Conservation (phyloP, 257 asterid genomes). For the Handroanthus guayacan region DNA sequence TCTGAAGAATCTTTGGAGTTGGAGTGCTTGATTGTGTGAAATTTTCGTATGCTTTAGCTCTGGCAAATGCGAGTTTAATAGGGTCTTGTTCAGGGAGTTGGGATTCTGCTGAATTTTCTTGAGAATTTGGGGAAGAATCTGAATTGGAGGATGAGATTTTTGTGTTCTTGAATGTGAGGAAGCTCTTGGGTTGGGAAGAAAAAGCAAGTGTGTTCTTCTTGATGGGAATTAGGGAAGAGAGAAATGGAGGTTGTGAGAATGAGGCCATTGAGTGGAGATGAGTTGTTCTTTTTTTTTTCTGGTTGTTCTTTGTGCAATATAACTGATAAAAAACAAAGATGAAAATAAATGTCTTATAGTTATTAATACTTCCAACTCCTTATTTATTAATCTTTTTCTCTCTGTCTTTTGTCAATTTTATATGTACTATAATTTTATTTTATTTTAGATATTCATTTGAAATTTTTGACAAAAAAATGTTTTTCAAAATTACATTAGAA, state of each 20-base stretch:
- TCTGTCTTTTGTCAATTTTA: no score
- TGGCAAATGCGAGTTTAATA: conserved; percentile 67
- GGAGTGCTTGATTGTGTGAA: conserved; percentile 41
- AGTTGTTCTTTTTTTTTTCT: conserved; percentile 7
- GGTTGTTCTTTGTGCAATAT: background rate
- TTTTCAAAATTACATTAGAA: no score
- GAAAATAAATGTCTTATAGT: background rate
- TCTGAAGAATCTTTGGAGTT: conserved; percentile 35
- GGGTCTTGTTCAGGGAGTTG: conserved; percentile 48
- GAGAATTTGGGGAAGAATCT: conserved; percentile 45
- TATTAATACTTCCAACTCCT: no score
- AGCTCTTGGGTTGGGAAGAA: conserved; percentile 39
- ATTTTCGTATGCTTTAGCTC: conserved; percentile 68
- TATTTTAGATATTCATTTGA: no score
- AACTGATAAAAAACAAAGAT: background rate
- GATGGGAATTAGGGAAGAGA: conserved; percentile 51
- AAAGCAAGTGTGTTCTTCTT: conserved; percentile 30
- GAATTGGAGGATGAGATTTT: conserved; percentile 51
- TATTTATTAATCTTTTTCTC: no score
- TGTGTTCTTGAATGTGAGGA: conserved; percentile 45
- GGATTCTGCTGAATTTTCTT: conserved; percentile 48
- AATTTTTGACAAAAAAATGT: no score
- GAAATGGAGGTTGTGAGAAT: conserved; percentile 49
- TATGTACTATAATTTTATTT: no score
- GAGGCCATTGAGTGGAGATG: conserved; percentile 60